Percentiles rank a stretch among this genome's conserved stretches.
Conservation (phyloP, 129 eudicot genomes). For the Flaveria linearis region DNA sequence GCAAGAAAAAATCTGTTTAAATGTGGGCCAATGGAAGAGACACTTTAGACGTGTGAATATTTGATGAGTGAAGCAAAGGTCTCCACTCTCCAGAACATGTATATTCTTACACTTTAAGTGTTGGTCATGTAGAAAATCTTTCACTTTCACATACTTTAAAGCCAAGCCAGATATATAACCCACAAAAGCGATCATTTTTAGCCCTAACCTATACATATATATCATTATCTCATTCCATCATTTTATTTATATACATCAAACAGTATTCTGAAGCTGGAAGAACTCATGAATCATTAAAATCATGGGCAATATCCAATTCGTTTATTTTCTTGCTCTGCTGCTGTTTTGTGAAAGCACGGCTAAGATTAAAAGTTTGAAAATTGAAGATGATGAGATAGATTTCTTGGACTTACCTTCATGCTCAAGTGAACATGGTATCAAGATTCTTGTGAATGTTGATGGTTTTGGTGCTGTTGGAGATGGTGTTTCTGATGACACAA, state of each 20-base stretch:
- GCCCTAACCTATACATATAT: conserved; percentile 53
- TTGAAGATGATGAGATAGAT: conserved; percentile 45
- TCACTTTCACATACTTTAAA: conserved; percentile 77
- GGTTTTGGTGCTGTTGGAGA: conserved; percentile 90
- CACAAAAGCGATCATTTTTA: conserved; percentile 46
- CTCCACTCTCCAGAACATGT: conserved; percentile 36
- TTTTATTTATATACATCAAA: conserved; percentile 45
- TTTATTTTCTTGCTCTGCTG: conserved; percentile 54
- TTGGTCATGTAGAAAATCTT: conserved; percentile 55
- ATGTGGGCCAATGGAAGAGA: conserved; percentile 27
- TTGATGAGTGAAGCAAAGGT: conserved; percentile 95
- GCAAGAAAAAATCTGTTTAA: conserved; percentile 10
- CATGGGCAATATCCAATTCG: conserved; percentile 52
- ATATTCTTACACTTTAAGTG: conserved; percentile 80
- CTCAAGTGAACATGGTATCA: conserved; percentile 49
- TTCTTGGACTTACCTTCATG: conserved; percentile 47
- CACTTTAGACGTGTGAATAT: conserved; percentile 40
- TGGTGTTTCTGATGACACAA: conserved; percentile 91
- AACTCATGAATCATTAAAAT: conserved; percentile 46
- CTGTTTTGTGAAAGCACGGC: conserved; percentile 39
- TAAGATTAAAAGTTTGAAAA: conserved; percentile 43
- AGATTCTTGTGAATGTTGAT: conserved; percentile 79
- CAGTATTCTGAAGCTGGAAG: conserved; percentile 29
- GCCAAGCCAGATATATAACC: conserved; percentile 67
- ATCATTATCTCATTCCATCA: conserved; percentile 47